These are phyloP conservation scores for Astrephomene gubernaculifera DNA, from an alignment of 139 green algal species.

Conservation along the genomic window DNA sequence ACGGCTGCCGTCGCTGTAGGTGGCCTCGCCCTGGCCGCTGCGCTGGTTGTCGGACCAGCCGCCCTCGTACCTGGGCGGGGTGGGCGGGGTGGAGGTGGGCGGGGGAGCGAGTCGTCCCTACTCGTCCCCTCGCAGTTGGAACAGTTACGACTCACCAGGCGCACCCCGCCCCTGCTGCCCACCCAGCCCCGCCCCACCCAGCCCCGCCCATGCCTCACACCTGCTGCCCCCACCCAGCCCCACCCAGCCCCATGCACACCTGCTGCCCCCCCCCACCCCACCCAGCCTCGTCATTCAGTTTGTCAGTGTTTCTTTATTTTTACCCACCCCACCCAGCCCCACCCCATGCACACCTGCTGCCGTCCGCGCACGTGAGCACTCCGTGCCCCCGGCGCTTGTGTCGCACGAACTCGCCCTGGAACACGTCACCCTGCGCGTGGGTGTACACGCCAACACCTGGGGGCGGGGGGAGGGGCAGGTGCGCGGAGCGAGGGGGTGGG, in stretches of 20 bases:
- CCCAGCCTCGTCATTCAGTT: no score
- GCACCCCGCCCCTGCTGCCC: no score
- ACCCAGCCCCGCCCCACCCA: no score
- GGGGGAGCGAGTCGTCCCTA: no score
- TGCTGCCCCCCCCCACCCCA: no score
- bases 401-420: slow-evolving; percentile 31
- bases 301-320: no score
- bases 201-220: no score
- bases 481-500: no score
- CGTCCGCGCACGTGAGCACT: background rate
- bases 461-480: background rate
- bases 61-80: slow-evolving; percentile 37
- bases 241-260: no score
- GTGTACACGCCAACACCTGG: slow-evolving; percentile 44
- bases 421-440: slow-evolving; percentile 25
- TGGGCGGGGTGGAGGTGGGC: background rate
- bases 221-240: no score
- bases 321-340: background rate
- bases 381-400: slow-evolving; percentile 32
- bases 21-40: slow-evolving; percentile 24
- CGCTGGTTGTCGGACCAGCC: slow-evolving; percentile 36
- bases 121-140: no score
- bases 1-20: slow-evolving; percentile 24
- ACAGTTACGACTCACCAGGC: no score
- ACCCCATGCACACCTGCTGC: slow-evolving; percentile 9